Evolutionary conservation across 257 asterid genomes (phyloP).

Genomic region (Penstemon newberryi): DNA sequence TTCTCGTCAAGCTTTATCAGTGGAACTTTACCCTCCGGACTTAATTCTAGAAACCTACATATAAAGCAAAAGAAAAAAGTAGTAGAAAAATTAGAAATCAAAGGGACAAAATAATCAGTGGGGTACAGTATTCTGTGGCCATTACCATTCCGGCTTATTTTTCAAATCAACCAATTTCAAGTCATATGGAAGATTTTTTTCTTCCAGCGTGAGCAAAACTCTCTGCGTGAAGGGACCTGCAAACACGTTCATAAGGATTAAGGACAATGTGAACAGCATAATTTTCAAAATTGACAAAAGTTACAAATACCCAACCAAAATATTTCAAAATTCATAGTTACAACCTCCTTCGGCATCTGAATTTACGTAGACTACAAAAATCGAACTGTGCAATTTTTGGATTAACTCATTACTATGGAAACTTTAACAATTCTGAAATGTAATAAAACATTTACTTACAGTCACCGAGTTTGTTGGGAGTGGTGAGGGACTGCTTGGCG

Average conservation of each 20-base stretch:
- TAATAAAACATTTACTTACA: constrained; percentile 44
- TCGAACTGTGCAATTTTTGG: no score
- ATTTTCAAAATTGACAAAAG: neutral
- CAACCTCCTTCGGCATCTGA: no score
- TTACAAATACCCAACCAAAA: no score
- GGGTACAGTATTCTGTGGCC: neutral
- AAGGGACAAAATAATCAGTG: neutral
- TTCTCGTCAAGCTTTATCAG: constrained; percentile 79
- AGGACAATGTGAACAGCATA: neutral
- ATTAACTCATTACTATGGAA: no score
- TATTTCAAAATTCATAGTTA: no score
- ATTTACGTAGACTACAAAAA: no score
- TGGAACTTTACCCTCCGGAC: constrained; percentile 95
- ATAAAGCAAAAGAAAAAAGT: neutral
- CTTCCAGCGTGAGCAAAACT: constrained; percentile 89
- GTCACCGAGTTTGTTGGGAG: constrained; percentile 85
- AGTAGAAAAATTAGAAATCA: neutral
- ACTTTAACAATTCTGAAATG: no score
- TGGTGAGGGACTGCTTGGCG: constrained; percentile 70
- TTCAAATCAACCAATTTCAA: constrained; percentile 69
- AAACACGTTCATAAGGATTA: neutral
- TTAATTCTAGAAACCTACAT: constrained; percentile 66
- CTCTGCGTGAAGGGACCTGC: constrained; percentile 92
- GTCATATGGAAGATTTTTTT: constrained; percentile 80
- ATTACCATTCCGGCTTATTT: constrained; percentile 90